These are phyloP conservation scores for Dictyostelium intermedium DNA, from an alignment of 78 protist species.

Conservation along the genomic window DNA sequence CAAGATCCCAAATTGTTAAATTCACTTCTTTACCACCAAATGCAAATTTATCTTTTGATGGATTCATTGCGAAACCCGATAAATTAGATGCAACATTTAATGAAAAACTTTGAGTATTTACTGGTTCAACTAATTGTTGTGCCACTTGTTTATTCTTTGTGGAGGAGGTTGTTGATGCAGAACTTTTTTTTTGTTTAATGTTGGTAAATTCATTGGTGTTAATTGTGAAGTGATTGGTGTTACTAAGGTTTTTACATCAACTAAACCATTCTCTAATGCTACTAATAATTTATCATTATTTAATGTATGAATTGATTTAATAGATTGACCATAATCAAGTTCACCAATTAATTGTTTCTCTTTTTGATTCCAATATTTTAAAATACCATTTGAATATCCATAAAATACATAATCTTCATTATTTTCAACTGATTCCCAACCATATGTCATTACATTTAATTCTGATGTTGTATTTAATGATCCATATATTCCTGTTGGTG, in stretches of 20 bases:
- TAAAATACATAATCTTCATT: slow-evolving; percentile 10
- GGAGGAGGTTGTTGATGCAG: background rate
- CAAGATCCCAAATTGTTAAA: slow-evolving; percentile 10
- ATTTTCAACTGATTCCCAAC: slow-evolving; percentile 32
- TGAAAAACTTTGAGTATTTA: background rate
- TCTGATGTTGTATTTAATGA: background rate
- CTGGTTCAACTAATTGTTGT: background rate
- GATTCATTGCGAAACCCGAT: background rate
- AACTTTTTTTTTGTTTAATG: background rate
- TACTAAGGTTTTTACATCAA: background rate
- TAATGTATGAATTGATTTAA: slow-evolving; percentile 14
- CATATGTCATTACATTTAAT: slow-evolving; percentile 25
- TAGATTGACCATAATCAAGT: background rate
- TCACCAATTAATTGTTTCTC: slow-evolving; percentile 14
- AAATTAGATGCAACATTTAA: background rate
- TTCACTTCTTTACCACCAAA: slow-evolving; percentile 25
- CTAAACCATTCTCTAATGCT: background rate
- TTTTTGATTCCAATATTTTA: slow-evolving; percentile 12
- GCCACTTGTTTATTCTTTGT: background rate
- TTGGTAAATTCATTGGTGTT: slow-evolving; percentile 1
- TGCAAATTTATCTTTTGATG: background rate
- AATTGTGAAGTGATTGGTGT: background rate
- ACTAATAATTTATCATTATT: slow-evolving; percentile 5
- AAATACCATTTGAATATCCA: slow-evolving; percentile 12
- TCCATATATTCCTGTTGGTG: slow-evolving; percentile 22